Conservation (phyloP, 306 rosid genomes). For the Luffa acutangula region DNA sequence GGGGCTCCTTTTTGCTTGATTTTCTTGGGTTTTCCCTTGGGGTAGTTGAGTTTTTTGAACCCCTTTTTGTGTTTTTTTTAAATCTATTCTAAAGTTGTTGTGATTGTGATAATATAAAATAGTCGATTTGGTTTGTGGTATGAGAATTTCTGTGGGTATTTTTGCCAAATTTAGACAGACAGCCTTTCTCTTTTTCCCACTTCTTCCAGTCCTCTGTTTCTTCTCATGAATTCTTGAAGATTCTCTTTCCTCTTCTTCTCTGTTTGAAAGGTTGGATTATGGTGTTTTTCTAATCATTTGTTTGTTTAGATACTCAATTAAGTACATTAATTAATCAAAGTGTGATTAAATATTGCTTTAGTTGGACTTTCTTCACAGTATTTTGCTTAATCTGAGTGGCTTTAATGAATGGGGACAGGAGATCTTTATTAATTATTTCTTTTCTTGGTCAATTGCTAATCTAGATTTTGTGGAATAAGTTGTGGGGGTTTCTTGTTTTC, state of each 20-base stretch:
- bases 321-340: background rate
- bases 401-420: background rate
- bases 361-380: background rate
- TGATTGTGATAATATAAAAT: background rate
- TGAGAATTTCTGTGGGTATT: background rate
- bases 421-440: slow-evolving; percentile 5
- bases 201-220: background rate
- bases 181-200: background rate
- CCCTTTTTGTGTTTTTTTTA: background rate
- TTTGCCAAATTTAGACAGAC: slow-evolving; percentile 1
- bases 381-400: background rate
- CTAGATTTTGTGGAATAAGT: background rate
- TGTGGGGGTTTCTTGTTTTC: background rate
- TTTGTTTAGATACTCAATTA: background rate
- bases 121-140: background rate
- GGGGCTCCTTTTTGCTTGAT: background rate
- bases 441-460: background rate
- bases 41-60: background rate
- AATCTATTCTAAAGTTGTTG: background rate
- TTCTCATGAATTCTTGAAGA: background rate
- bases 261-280: background rate
- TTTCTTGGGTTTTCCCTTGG: background rate
- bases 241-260: background rate
- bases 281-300: slow-evolving; percentile 4
- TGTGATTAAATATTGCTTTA: background rate